Conservation (phyloP, 2,329 filamentous ascomycete genomes). For the Cylindrodendrum hubeiense region DNA sequence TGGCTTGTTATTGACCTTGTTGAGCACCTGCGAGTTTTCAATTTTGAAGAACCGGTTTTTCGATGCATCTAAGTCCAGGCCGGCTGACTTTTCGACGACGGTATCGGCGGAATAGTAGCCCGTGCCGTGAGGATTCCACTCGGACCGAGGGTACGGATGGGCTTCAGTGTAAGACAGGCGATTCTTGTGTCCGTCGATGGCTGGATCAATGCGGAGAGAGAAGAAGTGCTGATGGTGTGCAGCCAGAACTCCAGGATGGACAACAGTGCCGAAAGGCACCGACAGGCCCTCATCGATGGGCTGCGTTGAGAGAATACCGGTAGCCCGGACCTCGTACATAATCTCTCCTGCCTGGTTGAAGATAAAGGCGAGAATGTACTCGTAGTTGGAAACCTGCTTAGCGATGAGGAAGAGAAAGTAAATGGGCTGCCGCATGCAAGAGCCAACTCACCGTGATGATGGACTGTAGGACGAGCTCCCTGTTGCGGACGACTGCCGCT, state of each 20-base stretch:
- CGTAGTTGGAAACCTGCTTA: too few relatives aligned
- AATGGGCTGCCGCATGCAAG: too few relatives aligned
- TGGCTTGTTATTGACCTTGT: conserved; percentile 13
- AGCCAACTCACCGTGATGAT: conserved; percentile 73
- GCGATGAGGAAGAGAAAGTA: too few relatives aligned
- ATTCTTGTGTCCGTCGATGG: conserved; percentile 18
- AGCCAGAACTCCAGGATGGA: conserved; percentile 23
- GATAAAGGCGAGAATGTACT: conserved; percentile 29
- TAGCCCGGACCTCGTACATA: conserved; percentile 26
- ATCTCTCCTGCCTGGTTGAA: conserved; percentile 25
- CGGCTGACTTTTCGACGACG: conserved; percentile 17
- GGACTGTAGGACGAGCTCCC: conserved; percentile 70
- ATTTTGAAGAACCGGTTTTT: conserved; percentile 20
- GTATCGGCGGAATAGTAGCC: conserved; percentile 13
- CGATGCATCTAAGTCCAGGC: conserved; percentile 18
- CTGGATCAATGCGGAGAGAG: conserved; percentile 71
- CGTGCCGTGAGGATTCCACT: conserved; percentile 17
- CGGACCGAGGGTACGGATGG: conserved; percentile 21
- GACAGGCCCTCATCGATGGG: conserved; percentile 12
- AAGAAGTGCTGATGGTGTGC: conserved; percentile 81
- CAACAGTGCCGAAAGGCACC: conserved; percentile 31
- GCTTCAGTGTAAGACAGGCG: conserved; percentile 67
- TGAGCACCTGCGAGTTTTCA: conserved; percentile 14
- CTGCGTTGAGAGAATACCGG: conserved; percentile 28
- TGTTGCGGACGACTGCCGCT: conserved; percentile 65